Evolutionary conservation across 2,329 filamentous ascomycete species (phyloP).

Genomic region (Fusarium sacchari): DNA sequence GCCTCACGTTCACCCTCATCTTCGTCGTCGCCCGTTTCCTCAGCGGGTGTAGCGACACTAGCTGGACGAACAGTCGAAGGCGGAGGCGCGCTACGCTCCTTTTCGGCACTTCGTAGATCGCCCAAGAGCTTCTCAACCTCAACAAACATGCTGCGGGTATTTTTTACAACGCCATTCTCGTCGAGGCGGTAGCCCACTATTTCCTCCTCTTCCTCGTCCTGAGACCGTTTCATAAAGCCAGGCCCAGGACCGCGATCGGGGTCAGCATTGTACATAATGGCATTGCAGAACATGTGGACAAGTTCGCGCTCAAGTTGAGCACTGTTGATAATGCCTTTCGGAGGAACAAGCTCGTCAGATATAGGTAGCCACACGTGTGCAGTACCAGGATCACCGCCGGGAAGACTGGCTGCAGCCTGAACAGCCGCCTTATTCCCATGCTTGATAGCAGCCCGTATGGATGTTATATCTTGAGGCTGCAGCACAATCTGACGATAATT

Average conservation of each 20-base stretch:
- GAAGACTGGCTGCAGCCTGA: slow-evolving; percentile 68
- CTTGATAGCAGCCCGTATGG: slow-evolving; percentile 78
- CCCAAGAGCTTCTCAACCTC: slow-evolving; percentile 84
- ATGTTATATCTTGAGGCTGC: slow-evolving; percentile 80
- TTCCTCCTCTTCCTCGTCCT: slow-evolving; percentile 57
- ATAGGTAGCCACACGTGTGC: slow-evolving; percentile 73
- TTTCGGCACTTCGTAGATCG: slow-evolving; percentile 79
- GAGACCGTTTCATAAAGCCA: slow-evolving; percentile 62
- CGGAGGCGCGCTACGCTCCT: slow-evolving; percentile 55
- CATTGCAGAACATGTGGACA: slow-evolving; percentile 97
- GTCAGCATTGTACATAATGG: slow-evolving; percentile 97
- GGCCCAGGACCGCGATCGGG: slow-evolving; percentile 75
- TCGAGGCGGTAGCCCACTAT: slow-evolving; percentile 73
- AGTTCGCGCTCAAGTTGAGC: slow-evolving; percentile 92
- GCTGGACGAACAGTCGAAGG: slow-evolving; percentile 48
- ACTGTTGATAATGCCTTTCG: slow-evolving; percentile 91
- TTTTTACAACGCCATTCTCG: slow-evolving; percentile 87
- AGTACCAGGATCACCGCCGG: slow-evolving; percentile 66
- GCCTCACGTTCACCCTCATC: slow-evolving; percentile 58
- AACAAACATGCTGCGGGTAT: slow-evolving; percentile 88
- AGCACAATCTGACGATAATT: slow-evolving; percentile 80
- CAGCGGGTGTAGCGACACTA: slow-evolving; percentile 54
- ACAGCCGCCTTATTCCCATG: slow-evolving; percentile 74
- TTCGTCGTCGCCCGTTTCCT: slow-evolving; percentile 61
- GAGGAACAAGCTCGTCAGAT: slow-evolving; percentile 81